A percentile compares a stretch with the other conserved stretches of the same genome.
phyloP scores from a whole-genome alignment of 208 protist genomes.

The Trypanosoma cruzi region DNA sequence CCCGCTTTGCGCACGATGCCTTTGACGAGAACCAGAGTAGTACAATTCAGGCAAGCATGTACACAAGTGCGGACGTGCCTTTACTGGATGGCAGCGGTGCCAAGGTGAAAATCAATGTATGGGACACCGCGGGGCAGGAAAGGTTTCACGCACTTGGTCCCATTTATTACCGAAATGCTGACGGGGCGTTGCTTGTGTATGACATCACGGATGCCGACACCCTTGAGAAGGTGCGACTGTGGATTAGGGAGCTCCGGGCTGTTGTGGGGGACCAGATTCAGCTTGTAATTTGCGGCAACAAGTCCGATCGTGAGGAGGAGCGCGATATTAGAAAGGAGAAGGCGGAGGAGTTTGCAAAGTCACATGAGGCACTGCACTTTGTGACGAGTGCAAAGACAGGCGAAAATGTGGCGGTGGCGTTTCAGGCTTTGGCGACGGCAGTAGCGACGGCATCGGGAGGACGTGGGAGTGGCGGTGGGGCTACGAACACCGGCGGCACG shows the following conservation, averaged over 20 bases:
- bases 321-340: slow-evolving; percentile 72
- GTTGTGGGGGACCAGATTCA: slow-evolving; percentile 91
- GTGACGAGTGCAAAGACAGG: slow-evolving; percentile 73
- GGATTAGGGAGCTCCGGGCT: slow-evolving; percentile 95
- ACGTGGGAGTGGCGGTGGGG: slow-evolving; percentile 1
- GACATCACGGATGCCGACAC: slow-evolving; percentile 95
- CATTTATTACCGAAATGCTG: slow-evolving; percentile 87
- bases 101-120: slow-evolving; percentile 61
- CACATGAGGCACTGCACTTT: slow-evolving; percentile 66
- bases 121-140: slow-evolving; percentile 85
- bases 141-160: slow-evolving; percentile 83
- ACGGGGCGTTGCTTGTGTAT: slow-evolving; percentile 95
- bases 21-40: slow-evolving; percentile 67
- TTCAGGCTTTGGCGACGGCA: slow-evolving; percentile 60
- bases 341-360: slow-evolving; percentile 60
- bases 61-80: slow-evolving; percentile 53
- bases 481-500: not conserved
- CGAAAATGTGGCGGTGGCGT: slow-evolving; percentile 64
- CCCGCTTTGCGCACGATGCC: slow-evolving; percentile 65
- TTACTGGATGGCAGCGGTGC: slow-evolving; percentile 33
- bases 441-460: slow-evolving; percentile 26
- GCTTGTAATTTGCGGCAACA: slow-evolving; percentile 95
- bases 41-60: slow-evolving; percentile 74
- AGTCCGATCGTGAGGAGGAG: slow-evolving; percentile 84
- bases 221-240: slow-evolving; percentile 93